Percentiles rank a stretch among this genome's conserved stretches.
Conservation (phyloP, 805 yeast genomes). For the Metahyphopichia silvanorum region DNA sequence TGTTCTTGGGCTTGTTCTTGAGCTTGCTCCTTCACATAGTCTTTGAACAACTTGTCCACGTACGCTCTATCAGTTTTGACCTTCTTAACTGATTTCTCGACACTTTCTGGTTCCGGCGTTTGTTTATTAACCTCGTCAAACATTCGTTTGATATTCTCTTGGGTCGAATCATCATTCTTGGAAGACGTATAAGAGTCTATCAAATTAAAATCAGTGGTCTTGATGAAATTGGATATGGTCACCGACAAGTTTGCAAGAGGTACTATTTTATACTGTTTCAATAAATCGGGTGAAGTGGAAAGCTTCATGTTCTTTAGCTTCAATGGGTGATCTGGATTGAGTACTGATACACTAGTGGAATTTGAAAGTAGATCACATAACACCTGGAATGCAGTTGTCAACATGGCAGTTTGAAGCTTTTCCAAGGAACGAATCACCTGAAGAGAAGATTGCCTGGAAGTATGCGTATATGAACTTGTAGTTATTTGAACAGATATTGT, state of each 20-base stretch:
- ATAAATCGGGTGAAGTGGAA: conserved; percentile 4
- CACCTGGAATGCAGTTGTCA: conserved; percentile 31
- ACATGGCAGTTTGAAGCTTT: conserved; percentile 27
- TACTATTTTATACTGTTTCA: conserved; percentile 18
- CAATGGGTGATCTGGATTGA: conserved; percentile 17
- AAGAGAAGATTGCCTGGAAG: conserved; percentile 43
- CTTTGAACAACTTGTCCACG: conserved; percentile 23
- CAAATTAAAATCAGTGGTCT: conserved; percentile 29
- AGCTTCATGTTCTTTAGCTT: conserved; percentile 11
- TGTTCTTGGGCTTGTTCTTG: conserved; percentile 1
- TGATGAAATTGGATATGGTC: conserved; percentile 52
- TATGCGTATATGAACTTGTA: conserved; percentile 16
- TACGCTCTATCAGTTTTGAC: conserved; percentile 18
- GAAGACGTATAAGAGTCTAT: conserved; percentile 27
- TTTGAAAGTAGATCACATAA: conserved; percentile 38
- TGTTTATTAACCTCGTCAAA: conserved; percentile 9
- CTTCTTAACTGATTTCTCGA: neutral
- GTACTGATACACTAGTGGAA: conserved; percentile 14
- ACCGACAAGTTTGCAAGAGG: conserved; percentile 53
- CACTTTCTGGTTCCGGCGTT: neutral
- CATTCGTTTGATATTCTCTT: conserved; percentile 11
- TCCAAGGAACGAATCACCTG: conserved; percentile 34
- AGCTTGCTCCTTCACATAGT: conserved; percentile 10
- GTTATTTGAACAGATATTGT: conserved; percentile 44
- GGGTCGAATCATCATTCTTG: conserved; percentile 1